phyloP scores from a whole-genome alignment of 345 rosid species.

The Rhodamnia rubescens region DNA sequence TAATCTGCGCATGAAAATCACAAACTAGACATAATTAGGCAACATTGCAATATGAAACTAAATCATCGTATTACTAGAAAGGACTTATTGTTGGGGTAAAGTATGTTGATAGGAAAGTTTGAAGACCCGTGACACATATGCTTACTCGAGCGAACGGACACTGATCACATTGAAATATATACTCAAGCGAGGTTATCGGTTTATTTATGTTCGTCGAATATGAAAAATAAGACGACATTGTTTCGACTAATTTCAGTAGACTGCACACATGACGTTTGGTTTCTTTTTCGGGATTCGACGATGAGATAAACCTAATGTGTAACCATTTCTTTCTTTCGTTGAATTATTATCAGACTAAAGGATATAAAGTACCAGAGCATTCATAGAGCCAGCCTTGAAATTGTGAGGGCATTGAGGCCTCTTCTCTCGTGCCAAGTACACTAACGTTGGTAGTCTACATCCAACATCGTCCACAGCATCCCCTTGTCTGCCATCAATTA shows the following conservation, averaged over 20 bases:
- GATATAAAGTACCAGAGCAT: constrained; percentile 19
- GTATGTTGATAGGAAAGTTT: background rate
- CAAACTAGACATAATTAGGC: background rate
- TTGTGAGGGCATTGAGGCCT: constrained; percentile 24
- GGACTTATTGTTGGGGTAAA: background rate
- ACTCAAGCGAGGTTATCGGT: too few relatives aligned
- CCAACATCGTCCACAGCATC: constrained; percentile 11
- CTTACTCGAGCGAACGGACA: background rate
- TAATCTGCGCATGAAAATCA: constrained; percentile 5
- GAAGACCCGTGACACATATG: background rate
- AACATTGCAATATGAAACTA: background rate
- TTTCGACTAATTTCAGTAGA: too few relatives aligned
- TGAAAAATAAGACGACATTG: too few relatives aligned
- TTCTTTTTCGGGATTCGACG: too few relatives aligned
- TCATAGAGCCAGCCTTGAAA: constrained; percentile 50
- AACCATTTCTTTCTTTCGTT: background rate
- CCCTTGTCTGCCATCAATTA: constrained; percentile 17
- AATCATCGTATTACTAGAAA: background rate
- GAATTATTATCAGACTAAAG: background rate
- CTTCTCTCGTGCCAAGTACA: constrained; percentile 41
- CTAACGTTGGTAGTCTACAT: constrained; percentile 18
- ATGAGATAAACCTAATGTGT: background rate
- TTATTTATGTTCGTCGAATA: too few relatives aligned
- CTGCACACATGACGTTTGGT: too few relatives aligned
- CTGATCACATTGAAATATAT: background rate